Evolutionary conservation across 495 filamentous ascomycete species (phyloP), one percentile per base, ranked within the genome.

Genomic region (Podospora sp.): DNA sequence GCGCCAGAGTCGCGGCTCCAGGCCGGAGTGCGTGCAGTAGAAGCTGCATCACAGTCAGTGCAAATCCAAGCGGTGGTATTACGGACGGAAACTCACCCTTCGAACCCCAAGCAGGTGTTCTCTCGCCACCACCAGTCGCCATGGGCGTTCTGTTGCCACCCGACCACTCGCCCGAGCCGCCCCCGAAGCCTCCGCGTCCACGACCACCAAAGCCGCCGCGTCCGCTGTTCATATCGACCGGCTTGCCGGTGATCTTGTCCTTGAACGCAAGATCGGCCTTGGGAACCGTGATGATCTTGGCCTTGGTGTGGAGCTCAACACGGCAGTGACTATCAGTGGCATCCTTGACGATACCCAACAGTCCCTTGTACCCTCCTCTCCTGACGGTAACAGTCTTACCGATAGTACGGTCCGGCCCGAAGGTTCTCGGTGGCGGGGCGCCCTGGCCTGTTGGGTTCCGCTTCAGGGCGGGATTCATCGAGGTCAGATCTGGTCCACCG

Each of bases 311-410:
- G 26, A 99, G 82, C 77, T 98, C 96, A 40, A 99, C 90, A 22
- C 93, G 89, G 29, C 91, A 94, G 68, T 90, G 87, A 0, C 84
- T 85, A 65, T 96, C 93, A 0, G 91, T 94, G 0, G 96, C 88
- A 73, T 98, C 93, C 72, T 96, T 96, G 69, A 99, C 92, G 64
- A 97, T 96, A 69, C 96, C 96, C 57, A 99, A 83, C 16, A 97
- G 82, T 60, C 94, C 95, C 79, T 99, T 99, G 78, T 93, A 91
- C 0, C 88, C 87, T 11, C 96, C 96, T 71, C 87, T 90, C 56
- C 88, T 82, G 66, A 98, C 88, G 29, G 86, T 91, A 40, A 98
- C 92, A 0, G 93, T 98, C 79, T 98, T 93, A 21, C 92, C 92
- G 66, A 97, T 86, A 57, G 94, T 78, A n/a, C 88, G 87, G 76